Conservation (phyloP, 768 basidiomycete species). For the Suillus spraguei region DNA sequence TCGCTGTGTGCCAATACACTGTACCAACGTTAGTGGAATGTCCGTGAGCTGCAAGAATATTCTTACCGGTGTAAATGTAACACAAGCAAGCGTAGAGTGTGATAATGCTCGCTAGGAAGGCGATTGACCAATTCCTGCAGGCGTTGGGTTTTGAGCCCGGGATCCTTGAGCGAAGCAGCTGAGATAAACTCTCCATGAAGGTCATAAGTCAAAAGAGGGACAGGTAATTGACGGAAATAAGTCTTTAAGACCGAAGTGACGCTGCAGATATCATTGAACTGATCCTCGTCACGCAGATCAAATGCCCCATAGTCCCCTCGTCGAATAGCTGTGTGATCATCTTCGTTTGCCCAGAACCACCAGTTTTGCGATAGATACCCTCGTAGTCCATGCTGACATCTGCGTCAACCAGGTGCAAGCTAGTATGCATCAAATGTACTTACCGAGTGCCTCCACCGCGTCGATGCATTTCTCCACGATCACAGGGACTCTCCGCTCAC, state of each 20-base stretch:
- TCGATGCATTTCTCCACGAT: conserved; percentile 96
- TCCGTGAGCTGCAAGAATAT: background rate
- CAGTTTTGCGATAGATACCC: conserved; percentile 97
- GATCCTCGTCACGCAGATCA: conserved; percentile 82
- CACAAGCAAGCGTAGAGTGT: conserved; percentile 81
- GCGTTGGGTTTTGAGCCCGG: conserved; percentile 54
- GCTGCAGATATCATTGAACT: conserved; percentile 97
- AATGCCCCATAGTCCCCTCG: conserved; percentile 88
- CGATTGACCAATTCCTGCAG: conserved; percentile 71
- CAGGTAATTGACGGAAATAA: conserved; percentile 91
- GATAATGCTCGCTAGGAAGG: conserved; percentile 86
- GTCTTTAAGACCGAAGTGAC: conserved; percentile 96
- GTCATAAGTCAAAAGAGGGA: conserved; percentile 88
- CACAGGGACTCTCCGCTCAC: conserved; percentile 71
- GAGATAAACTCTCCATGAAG: conserved; percentile 89
- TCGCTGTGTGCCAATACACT: conserved; percentile 67
- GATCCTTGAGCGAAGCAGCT: conserved; percentile 72
- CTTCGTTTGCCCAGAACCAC: conserved; percentile 91
- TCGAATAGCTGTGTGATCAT: conserved; percentile 94
- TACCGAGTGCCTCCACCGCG: conserved; percentile 87
- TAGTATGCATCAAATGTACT: conserved; percentile 25
- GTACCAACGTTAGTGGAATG: background rate
- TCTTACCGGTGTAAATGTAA: conserved; percentile 84
- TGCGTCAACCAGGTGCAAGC: conserved; percentile 6
- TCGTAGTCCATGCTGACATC: conserved; percentile 85